phyloP scores from a whole-genome alignment of 176 grass and related monocot species.

The Aechmea fasciata region DNA sequence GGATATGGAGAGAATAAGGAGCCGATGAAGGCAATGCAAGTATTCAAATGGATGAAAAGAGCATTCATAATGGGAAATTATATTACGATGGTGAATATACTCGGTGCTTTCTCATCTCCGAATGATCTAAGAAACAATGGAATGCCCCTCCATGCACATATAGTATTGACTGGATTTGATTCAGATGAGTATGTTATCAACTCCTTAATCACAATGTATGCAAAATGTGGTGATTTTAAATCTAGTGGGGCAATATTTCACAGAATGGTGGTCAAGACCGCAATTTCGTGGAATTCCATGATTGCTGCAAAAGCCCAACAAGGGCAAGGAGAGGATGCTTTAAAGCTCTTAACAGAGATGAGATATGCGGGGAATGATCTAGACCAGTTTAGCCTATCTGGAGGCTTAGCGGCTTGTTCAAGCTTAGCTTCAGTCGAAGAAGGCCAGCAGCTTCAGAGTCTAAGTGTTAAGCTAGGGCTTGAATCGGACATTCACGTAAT shows the following conservation, averaged over 20 bases:
- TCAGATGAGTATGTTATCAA: slow-evolving; percentile 69
- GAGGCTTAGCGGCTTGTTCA: slow-evolving; percentile 54
- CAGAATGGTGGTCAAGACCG: slow-evolving; percentile 34
- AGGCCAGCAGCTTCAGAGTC: slow-evolving; percentile 77
- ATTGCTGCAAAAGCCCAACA: slow-evolving; percentile 62
- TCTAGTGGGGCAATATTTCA: slow-evolving; percentile 60
- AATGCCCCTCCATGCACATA: slow-evolving; percentile 52
- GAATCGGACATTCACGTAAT: slow-evolving; percentile 47
- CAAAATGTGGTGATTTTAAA: slow-evolving; percentile 57
- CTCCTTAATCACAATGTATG: slow-evolving; percentile 83
- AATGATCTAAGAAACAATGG: slow-evolving; percentile 45
- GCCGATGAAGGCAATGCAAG: slow-evolving; percentile 25
- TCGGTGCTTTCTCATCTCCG: slow-evolving; percentile 34
- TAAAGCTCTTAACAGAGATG: slow-evolving; percentile 64
- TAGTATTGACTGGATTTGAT: slow-evolving; percentile 42
- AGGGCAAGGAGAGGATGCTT: slow-evolving; percentile 60
- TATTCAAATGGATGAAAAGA: slow-evolving; percentile 61
- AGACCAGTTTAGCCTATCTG: slow-evolving; percentile 64
- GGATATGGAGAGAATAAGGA: slow-evolving; percentile 36
- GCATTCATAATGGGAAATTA: slow-evolving; percentile 45
- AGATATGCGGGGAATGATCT: slow-evolving; percentile 36
- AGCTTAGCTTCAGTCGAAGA: slow-evolving; percentile 80
- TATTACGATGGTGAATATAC: slow-evolving; percentile 70
- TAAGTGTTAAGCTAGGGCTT: slow-evolving; percentile 57
- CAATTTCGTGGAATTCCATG: slow-evolving; percentile 72